Percentiles rank a stretch among this genome's conserved stretches.
Evolutionary conservation across 2,329 filamentous ascomycete genomes (phyloP).

Genomic region (Mycosphaerella arachidis): DNA sequence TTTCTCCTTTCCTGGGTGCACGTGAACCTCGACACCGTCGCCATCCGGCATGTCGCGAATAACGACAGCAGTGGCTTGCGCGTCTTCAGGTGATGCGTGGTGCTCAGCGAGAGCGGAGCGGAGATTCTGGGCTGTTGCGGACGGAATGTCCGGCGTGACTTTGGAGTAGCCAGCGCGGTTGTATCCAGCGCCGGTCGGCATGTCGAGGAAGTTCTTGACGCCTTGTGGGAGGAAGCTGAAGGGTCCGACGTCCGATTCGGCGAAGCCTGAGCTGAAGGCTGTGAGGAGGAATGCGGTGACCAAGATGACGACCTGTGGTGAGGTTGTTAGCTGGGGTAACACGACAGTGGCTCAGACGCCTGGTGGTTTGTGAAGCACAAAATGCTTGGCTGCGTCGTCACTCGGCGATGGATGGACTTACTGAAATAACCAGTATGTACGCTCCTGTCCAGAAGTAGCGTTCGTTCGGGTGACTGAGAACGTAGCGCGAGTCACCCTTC

Average conservation of each 20-base stretch:
- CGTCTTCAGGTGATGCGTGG: conserved; percentile 19
- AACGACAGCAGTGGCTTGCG: conserved; percentile 34
- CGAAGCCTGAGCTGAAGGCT: conserved; percentile 50
- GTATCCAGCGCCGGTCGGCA: conserved; percentile 16
- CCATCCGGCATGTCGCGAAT: conserved; percentile 35
- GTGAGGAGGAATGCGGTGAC: conserved; percentile 61
- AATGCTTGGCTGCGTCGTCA: not conserved
- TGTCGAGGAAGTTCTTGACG: conserved; percentile 36
- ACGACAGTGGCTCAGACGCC: not conserved
- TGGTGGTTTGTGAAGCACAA: not conserved
- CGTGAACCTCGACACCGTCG: conserved; percentile 34
- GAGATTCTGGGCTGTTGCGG: conserved; percentile 3
- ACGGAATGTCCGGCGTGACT: conserved; percentile 3
- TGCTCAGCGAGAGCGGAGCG: conserved; percentile 15
- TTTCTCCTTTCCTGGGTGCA: conserved; percentile 36
- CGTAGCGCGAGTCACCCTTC: conserved; percentile 58
- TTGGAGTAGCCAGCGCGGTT: conserved; percentile 12
- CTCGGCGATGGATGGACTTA: not conserved
- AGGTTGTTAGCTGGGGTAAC: conserved; percentile 11
- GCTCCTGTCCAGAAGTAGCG: conserved; percentile 50
- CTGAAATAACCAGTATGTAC: conserved; percentile 46
- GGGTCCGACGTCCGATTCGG: conserved; percentile 38
- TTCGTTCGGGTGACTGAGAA: conserved; percentile 57
- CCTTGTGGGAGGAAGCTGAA: conserved; percentile 52
- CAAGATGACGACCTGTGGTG: conserved; percentile 45